phyloP scores from a whole-genome alignment of 164 flowering plant genomes.

The Stephania cephalantha region DNA sequence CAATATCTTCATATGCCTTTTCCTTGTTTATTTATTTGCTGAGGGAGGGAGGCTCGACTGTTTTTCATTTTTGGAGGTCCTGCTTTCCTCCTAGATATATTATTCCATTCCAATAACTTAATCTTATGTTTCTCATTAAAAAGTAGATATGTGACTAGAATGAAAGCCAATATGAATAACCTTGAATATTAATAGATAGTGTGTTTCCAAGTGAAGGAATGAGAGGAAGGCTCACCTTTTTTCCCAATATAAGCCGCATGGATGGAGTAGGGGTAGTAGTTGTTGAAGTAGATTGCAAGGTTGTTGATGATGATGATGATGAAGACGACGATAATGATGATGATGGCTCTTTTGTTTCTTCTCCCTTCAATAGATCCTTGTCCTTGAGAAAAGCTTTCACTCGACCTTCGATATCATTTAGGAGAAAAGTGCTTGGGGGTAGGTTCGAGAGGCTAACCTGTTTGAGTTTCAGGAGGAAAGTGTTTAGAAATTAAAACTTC shows the following conservation, averaged over 20 bases:
- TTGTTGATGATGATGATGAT: no score
- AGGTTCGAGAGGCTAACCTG: constrained; percentile 90
- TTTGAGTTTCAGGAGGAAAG: not conserved
- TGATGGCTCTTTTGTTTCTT: constrained; percentile 26
- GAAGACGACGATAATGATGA: not conserved
- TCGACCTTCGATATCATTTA: constrained; percentile 71
- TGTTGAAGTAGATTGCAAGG: not conserved
- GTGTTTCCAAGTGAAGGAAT: not conserved
- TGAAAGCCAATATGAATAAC: no score
- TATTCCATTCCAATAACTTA: no score
- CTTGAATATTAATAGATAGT: no score
- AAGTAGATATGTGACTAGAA: no score
- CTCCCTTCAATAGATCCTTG: constrained; percentile 71
- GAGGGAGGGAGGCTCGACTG: no score
- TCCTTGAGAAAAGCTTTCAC: constrained; percentile 75
- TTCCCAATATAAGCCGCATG: constrained; percentile 54
- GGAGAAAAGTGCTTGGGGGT: constrained; percentile 77
- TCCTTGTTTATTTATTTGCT: no score
- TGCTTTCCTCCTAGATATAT: no score
- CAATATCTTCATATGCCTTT: no score
- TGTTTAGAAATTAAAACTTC: no score
- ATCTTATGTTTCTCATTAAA: no score
- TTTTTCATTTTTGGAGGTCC: no score
- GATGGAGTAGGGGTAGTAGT: constrained; percentile 24
- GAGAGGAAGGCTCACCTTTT: constrained; percentile 18